Percentiles rank a stretch among this genome's conserved stretches.
phyloP scores from a whole-genome alignment of 148 eudicot genomes.

The Suaeda aralocaspica region DNA sequence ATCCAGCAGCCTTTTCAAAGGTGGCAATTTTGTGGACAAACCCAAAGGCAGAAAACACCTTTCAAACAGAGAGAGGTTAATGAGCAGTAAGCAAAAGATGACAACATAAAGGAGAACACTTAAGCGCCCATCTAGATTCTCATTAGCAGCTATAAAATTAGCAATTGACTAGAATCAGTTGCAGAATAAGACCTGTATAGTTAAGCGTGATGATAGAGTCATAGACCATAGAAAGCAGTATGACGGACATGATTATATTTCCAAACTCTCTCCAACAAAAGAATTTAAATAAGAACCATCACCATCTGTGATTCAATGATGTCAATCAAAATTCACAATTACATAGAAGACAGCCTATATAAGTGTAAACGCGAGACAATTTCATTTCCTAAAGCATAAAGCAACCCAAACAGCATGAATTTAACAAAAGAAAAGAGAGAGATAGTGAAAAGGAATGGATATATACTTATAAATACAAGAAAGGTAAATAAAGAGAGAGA shows the following conservation, averaged over 20 bases:
- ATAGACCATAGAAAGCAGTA: slow-evolving; percentile 38
- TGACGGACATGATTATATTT: slow-evolving; percentile 43
- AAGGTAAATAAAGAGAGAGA: not conserved
- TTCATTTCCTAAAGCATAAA: slow-evolving; percentile 4
- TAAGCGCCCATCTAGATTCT: not conserved
- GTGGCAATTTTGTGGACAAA: slow-evolving; percentile 87
- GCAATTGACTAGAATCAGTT: slow-evolving; percentile 40
- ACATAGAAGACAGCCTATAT: slow-evolving; percentile 6
- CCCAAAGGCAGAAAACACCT: slow-evolving; percentile 85
- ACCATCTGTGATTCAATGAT: slow-evolving; percentile 43
- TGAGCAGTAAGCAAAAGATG: not conserved
- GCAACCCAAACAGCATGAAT: not conserved
- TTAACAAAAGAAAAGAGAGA: not conserved
- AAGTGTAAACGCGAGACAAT: not conserved
- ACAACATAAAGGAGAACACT: not conserved
- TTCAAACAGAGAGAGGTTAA: slow-evolving; percentile 12
- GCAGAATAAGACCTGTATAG: slow-evolving; percentile 57
- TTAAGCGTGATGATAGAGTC: slow-evolving; percentile 40
- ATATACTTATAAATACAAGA: not conserved
- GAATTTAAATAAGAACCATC: slow-evolving; percentile 50
- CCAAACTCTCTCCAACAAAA: slow-evolving; percentile 56
- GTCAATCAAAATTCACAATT: slow-evolving; percentile 28
- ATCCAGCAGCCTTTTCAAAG: slow-evolving; percentile 87
- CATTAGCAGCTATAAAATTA: slow-evolving; percentile 12
- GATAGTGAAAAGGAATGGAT: not conserved